These are phyloP conservation scores for Isoetes engelmannii DNA, from an alignment of 83 land plant species.

Conservation along the genomic window DNA sequence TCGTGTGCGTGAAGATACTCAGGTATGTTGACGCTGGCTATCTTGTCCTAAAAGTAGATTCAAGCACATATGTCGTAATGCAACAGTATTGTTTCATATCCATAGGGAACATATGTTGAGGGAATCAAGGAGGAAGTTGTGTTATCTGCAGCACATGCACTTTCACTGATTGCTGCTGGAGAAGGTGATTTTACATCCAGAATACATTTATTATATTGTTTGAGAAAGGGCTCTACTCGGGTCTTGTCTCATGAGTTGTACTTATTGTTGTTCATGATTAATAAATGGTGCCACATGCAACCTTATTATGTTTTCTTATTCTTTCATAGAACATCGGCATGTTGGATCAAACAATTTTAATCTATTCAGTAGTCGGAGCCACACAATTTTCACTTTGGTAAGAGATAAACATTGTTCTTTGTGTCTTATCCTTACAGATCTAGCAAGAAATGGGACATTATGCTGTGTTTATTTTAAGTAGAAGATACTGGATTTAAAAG, in stretches of 20 bases:
- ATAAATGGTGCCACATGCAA: too few relatives aligned
- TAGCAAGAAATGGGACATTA: not conserved
- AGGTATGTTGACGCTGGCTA: constrained; percentile 59
- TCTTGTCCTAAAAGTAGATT: too few relatives aligned
- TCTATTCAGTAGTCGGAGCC: constrained; percentile 80
- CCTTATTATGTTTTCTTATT: too few relatives aligned
- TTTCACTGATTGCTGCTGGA: constrained; percentile 91
- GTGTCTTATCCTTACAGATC: not conserved
- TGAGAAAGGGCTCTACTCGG: too few relatives aligned
- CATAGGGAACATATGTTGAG: constrained; percentile 91
- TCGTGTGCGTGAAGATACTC: constrained; percentile 81
- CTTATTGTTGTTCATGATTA: too few relatives aligned
- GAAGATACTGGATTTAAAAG: not conserved
- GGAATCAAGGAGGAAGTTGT: constrained; percentile 97
- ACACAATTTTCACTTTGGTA: constrained; percentile 92
- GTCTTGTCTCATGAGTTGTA: too few relatives aligned
- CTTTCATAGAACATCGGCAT: constrained; percentile 96
- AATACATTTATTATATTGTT: too few relatives aligned
- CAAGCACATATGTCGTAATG: too few relatives aligned
- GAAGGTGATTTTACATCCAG: constrained; percentile 76
- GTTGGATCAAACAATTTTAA: constrained; percentile 94
- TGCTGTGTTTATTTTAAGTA: not conserved
- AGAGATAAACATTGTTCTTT: constrained; percentile 18
- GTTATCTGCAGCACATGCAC: constrained; percentile 90
- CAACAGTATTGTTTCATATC: constrained; percentile 10